A percentile compares a stretch with the other conserved stretches of the same genome.
These are phyloP conservation scores for Erysimum pusillum DNA, from an alignment of 441 rosid species.

Conservation along the genomic window DNA sequence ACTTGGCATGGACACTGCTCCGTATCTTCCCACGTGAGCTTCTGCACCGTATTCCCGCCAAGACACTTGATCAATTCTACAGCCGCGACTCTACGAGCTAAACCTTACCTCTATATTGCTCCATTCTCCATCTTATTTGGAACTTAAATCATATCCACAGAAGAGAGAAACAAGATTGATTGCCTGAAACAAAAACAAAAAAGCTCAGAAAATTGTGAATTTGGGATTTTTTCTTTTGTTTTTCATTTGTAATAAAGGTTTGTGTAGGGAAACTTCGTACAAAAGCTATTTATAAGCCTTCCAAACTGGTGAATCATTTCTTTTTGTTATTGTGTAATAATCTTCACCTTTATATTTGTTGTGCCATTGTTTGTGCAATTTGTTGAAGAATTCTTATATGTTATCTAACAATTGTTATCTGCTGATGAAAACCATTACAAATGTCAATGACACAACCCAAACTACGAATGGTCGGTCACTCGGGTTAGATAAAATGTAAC, in stretches of 20 bases:
- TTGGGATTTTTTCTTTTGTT: slow-evolving; percentile 25
- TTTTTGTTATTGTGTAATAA: slow-evolving; percentile 37
- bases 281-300: slow-evolving; percentile 31
- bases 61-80: slow-evolving; percentile 89
- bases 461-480: background rate
- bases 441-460: background rate
- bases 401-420: background rate
- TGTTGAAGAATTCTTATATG: background rate
- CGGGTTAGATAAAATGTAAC: background rate
- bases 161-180: slow-evolving; percentile 34
- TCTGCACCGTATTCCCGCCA: slow-evolving; percentile 98
- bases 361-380: background rate
- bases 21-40: slow-evolving; percentile 99
- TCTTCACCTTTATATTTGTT: background rate
- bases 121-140: slow-evolving; percentile 29
- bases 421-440: background rate
- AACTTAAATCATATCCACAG: slow-evolving; percentile 18
- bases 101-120: too few relatives aligned
- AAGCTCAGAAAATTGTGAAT: slow-evolving; percentile 28
- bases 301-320: slow-evolving; percentile 33
- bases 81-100: slow-evolving; percentile 90
- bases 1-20: slow-evolving; percentile 96
- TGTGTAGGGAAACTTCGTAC: slow-evolving; percentile 31
- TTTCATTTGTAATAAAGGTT: slow-evolving; percentile 44
- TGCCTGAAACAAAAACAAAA: slow-evolving; percentile 4